Conservation (phyloP, 1,284 basidiomycete species). For the Coniophora puteana region DNA sequence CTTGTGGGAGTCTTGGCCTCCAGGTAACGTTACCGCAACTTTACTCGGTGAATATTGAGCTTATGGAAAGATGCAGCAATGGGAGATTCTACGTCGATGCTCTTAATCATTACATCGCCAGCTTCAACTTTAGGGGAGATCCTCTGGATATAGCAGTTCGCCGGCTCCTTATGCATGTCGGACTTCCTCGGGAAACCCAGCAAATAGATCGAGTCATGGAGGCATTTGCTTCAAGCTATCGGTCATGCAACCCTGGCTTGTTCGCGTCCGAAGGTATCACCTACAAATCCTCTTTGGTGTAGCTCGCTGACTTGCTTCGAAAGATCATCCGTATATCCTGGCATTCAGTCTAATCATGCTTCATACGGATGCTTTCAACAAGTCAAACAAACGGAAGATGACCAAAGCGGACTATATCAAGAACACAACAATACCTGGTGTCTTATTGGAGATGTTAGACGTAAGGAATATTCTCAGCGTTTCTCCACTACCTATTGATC, state of each 20-base stretch:
- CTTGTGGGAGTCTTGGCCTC: constrained; percentile 76
- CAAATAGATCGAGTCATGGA: constrained; percentile 98
- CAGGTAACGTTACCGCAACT: constrained; percentile 46
- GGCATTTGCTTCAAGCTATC: constrained; percentile 87
- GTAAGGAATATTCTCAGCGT: constrained; percentile 38
- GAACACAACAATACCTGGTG: constrained; percentile 88
- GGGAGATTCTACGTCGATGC: constrained; percentile 74
- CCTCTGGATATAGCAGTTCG: constrained; percentile 93
- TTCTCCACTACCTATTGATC: constrained; percentile 6
- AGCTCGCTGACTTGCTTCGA: constrained; percentile 3
- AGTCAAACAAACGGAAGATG: constrained; percentile 98
- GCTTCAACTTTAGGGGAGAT: constrained; percentile 79
- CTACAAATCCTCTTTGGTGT: constrained; percentile 12
- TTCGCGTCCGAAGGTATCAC: constrained; percentile 78
- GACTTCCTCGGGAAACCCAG: constrained; percentile 93
- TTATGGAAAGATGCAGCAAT: too few species aligned
- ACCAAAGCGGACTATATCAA: constrained; percentile 89
- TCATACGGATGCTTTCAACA: constrained; percentile 98
- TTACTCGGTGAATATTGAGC: constrained; percentile 3
- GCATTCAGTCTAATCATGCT: constrained; percentile 99
- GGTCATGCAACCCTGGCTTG: constrained; percentile 79
- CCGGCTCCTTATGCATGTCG: constrained; percentile 87
- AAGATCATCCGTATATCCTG: constrained; percentile 96
- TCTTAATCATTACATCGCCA: constrained; percentile 68
- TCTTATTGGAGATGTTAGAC: constrained; percentile 81